Evolutionary conservation across 2,329 filamentous ascomycete species (phyloP).

Genomic region (Sphaerulina vaccinii): DNA sequence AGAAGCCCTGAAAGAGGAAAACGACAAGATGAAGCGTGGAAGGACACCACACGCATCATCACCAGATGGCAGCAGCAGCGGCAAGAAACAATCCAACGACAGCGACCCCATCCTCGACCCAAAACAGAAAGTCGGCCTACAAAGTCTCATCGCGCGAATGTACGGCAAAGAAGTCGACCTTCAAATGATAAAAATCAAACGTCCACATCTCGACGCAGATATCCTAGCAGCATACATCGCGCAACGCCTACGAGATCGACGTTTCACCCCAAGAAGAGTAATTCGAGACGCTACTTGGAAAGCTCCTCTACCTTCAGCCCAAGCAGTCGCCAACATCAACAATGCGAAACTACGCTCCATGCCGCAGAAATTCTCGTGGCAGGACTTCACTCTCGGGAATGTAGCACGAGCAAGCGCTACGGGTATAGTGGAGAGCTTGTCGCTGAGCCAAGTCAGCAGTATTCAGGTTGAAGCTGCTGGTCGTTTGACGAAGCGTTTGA

Average conservation of each 20-base stretch:
- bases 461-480: conserved; percentile 35
- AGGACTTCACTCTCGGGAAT: conserved; percentile 25
- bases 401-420: conserved; percentile 20
- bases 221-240: conserved; percentile 34
- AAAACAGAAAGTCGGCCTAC: conserved; percentile 17
- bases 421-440: conserved; percentile 28
- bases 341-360: conserved; percentile 28
- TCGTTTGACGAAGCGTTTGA: conserved; percentile 37
- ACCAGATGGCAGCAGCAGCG: background rate
- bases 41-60: background rate
- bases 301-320: conserved; percentile 31
- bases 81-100: background rate
- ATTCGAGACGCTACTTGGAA: conserved; percentile 36
- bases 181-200: conserved; percentile 30
- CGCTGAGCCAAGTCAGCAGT: conserved; percentile 32
- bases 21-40: conserved; percentile 1
- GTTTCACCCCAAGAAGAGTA: conserved; percentile 31
- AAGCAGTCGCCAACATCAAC: conserved; percentile 27
- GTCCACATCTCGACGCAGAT: conserved; percentile 34
- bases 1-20: conserved; percentile 6
- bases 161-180: conserved; percentile 36
- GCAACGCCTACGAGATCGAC: conserved; percentile 32
- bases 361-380: conserved; percentile 22
- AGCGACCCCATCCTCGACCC: conserved; percentile 19
- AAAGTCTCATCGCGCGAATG: conserved; percentile 21